Evolutionary conservation across 768 basidiomycete genomes (phyloP).

Genomic region (Fistulinella prunicolor): DNA sequence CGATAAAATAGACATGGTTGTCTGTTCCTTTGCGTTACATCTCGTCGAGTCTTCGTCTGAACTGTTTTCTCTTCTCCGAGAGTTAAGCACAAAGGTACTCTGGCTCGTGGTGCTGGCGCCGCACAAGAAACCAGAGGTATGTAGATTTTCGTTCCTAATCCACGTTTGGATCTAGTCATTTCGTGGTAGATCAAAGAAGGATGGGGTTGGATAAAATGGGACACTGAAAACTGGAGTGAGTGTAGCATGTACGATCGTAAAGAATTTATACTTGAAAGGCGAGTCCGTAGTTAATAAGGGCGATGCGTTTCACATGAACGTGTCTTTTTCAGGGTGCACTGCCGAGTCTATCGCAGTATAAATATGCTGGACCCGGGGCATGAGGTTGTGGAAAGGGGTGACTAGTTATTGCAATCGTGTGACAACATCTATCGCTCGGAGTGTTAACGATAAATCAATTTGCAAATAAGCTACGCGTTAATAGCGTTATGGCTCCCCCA

Average conservation of each 20-base stretch:
- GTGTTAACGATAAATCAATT: constrained; percentile 11
- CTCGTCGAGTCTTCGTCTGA: constrained; percentile 59
- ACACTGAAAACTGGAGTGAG: constrained; percentile 46
- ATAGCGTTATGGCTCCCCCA: constrained; percentile 26
- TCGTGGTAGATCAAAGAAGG: constrained; percentile 54
- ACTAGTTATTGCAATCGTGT: background rate
- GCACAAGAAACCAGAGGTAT: constrained; percentile 74
- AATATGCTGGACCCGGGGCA: constrained; percentile 4
- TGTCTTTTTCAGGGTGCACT: constrained; percentile 23
- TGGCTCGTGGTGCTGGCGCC: constrained; percentile 73
- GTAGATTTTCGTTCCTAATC: background rate
- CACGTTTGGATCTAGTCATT: background rate
- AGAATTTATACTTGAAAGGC: constrained; percentile 51
- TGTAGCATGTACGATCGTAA: constrained; percentile 38
- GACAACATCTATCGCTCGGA: background rate
- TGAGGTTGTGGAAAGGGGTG: constrained; percentile 5
- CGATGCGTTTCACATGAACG: background rate
- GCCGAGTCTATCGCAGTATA: constrained; percentile 29
- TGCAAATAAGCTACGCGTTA: constrained; percentile 19
- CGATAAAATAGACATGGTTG: constrained; percentile 51
- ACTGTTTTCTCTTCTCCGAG: constrained; percentile 62
- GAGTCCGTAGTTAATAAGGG: too few species aligned
- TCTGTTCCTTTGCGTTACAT: constrained; percentile 76
- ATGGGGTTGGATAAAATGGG: constrained; percentile 68
- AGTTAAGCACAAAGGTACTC: constrained; percentile 54